Evolutionary conservation across 208 protist genomes (phyloP).

Genomic region (Entamoeba histolytica): DNA sequence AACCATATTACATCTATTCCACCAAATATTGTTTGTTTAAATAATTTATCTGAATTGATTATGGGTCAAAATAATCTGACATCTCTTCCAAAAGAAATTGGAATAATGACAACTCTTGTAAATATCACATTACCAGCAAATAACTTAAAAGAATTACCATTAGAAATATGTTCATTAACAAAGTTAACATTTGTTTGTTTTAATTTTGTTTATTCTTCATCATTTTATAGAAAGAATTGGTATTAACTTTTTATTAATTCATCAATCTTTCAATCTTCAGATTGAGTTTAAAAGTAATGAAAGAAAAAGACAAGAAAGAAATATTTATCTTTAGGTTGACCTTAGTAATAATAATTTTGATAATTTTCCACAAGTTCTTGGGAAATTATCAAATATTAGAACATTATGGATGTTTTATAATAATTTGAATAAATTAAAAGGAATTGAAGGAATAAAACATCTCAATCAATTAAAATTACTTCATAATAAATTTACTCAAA

Average conservation of each 20-base stretch:
- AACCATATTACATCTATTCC: not conserved
- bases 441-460: not conserved
- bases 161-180: not conserved
- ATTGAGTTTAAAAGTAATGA: too few species aligned
- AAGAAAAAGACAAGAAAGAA: too few species aligned
- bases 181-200: not conserved
- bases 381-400: not conserved
- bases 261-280: too few species aligned
- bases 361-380: not conserved
- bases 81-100: not conserved
- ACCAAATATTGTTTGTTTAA: not conserved
- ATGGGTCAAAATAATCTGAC: not conserved
- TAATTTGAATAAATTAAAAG: not conserved
- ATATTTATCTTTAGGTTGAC: not conserved
- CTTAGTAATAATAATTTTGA: not conserved
- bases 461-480: not conserved
- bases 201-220: too few species aligned
- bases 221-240: too few species aligned
- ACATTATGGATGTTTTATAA: not conserved
- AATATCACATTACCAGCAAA: not conserved
- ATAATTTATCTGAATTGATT: not conserved
- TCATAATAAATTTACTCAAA: not conserved
- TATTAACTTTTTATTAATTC: too few species aligned
- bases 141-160: not conserved
- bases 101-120: not conserved